Percentiles rank a stretch among this genome's conserved stretches.
These are phyloP conservation scores for Coemansia sp. DNA, from an alignment of 192 early-diverging fungal species.

Conservation along the genomic window DNA sequence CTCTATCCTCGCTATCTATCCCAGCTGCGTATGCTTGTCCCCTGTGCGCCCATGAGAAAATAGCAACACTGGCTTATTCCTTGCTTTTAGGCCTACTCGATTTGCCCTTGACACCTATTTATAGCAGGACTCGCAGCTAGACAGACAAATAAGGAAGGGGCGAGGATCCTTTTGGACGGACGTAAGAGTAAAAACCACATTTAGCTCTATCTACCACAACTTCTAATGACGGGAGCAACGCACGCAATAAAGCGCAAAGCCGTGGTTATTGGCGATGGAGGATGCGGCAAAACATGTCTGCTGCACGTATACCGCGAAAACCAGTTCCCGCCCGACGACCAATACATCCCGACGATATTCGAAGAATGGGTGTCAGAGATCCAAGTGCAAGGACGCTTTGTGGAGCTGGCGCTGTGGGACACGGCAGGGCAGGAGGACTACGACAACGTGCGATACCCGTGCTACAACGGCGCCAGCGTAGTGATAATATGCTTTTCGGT, in stretches of 20 bases:
- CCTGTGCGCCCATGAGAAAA: no score
- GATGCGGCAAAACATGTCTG: slow-evolving; percentile 90
- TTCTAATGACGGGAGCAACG: background rate
- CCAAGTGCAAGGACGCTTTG: slow-evolving; percentile 80
- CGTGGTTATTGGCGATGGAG: slow-evolving; percentile 91
- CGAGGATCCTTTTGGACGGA: background rate
- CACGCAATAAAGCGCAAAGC: slow-evolving; percentile 63
- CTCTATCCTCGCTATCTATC: no score
- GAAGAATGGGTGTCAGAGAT: slow-evolving; percentile 95
- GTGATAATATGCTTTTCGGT: slow-evolving; percentile 94
- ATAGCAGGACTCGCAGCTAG: no score
- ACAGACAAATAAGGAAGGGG: background rate
- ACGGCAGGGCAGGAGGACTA: slow-evolving; percentile 98
- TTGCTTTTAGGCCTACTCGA: background rate
- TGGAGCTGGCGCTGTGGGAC: slow-evolving; percentile 96
- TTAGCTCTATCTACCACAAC: no score
- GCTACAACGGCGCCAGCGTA: slow-evolving; percentile 90
- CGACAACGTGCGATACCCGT: slow-evolving; percentile 89
- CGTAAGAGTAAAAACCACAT: no score
- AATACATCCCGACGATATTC: slow-evolving; percentile 90
- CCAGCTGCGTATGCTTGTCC: no score
- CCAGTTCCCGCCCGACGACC: slow-evolving; percentile 68
- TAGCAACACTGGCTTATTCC: no score
- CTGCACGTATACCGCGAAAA: slow-evolving; percentile 85
- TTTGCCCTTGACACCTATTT: background rate